Conservation (phyloP, 2,329 filamentous ascomycete species). For the Domatiomyces catenatus region DNA sequence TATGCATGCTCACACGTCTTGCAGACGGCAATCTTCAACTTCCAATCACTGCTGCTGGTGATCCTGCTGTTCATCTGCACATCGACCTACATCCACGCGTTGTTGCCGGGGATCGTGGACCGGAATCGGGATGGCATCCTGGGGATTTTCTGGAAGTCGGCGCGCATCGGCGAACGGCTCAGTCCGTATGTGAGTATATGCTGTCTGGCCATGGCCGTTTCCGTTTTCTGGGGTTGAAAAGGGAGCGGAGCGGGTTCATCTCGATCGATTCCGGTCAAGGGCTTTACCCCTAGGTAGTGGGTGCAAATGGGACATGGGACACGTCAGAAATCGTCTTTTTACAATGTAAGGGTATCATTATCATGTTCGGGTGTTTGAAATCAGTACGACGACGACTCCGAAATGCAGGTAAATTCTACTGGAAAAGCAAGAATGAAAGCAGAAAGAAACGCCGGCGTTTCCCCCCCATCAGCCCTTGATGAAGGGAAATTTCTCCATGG, state of each 20-base stretch:
- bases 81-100: slow-evolving; percentile 79
- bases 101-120: slow-evolving; percentile 81
- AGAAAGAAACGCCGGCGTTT: no score
- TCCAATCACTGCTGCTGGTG: slow-evolving; percentile 88
- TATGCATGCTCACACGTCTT: no score
- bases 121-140: slow-evolving; percentile 74
- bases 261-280: not conserved
- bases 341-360: no score
- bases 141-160: slow-evolving; percentile 91
- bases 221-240: slow-evolving; percentile 17
- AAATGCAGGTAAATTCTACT: no score
- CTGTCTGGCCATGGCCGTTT: slow-evolving; percentile 85
- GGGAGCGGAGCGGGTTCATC: not conserved
- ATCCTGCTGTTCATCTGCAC: slow-evolving; percentile 93
- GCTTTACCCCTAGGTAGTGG: no score
- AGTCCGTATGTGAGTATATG: slow-evolving; percentile 93
- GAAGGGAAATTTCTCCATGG: slow-evolving; percentile 7
- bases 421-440: no score
- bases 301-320: no score
- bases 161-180: slow-evolving; percentile 76
- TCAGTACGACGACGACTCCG: no score
- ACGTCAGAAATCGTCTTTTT: no score
- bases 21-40: slow-evolving; percentile 95
- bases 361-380: no score
- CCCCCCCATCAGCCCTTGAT: slow-evolving; percentile 2